Percentiles rank a stretch among this genome's conserved stretches.
Conservation (phyloP, 139 green algal species). For the Chlorella sp. region DNA sequence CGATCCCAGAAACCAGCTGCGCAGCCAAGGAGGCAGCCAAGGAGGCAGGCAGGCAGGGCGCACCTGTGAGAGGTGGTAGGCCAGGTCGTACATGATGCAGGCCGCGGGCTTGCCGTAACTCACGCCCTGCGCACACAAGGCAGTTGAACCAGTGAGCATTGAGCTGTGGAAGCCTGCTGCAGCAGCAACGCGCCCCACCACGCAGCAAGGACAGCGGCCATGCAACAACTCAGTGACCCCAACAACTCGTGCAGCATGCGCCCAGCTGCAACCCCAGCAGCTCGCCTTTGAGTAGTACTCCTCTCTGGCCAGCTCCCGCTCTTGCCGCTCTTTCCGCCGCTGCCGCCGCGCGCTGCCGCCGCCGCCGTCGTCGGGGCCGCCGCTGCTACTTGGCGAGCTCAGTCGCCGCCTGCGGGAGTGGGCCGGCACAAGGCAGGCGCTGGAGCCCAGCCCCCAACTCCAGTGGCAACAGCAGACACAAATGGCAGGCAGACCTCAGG, state of each 20-base stretch:
- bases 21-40: too few relatives aligned
- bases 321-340: constrained; percentile 30
- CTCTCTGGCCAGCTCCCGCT: constrained; percentile 4
- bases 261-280: not conserved
- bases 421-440: too few relatives aligned
- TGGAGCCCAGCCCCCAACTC: too few relatives aligned
- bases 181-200: too few relatives aligned
- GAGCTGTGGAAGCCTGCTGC: too few relatives aligned
- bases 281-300: constrained; percentile 38
- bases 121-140: constrained; percentile 18
- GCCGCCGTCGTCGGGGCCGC: not conserved
- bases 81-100: constrained; percentile 76
- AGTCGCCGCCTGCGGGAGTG: constrained; percentile 27
- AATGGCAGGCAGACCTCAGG: too few relatives aligned
- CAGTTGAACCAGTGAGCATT: not conserved
- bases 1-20: too few relatives aligned
- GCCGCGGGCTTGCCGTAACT: constrained; percentile 79
- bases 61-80: constrained; percentile 46
- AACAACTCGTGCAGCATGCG: too few relatives aligned
- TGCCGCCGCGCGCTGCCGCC: constrained; percentile 16
- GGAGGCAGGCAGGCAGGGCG: too few relatives aligned
- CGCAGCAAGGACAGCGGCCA: too few relatives aligned
- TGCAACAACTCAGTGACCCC: too few relatives aligned
- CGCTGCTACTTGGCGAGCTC: constrained; percentile 15
- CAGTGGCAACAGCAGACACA: too few relatives aligned